Evolutionary conservation across 495 filamentous ascomycete species (phyloP), one percentile per base, ranked within the genome.

Genomic region (Penicillium antarcticum): DNA sequence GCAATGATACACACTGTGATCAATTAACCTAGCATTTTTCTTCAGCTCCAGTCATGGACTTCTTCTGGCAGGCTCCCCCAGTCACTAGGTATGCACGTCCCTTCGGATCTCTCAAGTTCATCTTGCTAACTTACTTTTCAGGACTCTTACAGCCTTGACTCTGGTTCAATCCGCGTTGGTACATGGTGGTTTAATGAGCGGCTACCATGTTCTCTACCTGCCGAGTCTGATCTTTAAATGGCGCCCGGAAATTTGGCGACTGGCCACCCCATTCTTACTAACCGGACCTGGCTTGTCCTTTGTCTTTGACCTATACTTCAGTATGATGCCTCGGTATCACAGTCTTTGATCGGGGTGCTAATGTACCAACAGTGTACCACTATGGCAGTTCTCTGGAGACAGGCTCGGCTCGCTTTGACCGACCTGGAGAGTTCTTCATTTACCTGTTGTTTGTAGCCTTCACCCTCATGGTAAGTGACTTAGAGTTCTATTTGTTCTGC

Each of bases 301-400:
- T 41, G 51, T 96, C 32, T 75, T 95, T 62, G 90, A 97, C 70
- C 85, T 92, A 21, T 94, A 90, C 71, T 88, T 91, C 62, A 65
- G 87, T 91, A 81, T 63, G 82, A 45, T 45, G 42, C 48, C 43
- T 60, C 39, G 42, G 46, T 50, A 23, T 38, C 60, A 38, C 32
- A 51, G 49, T 54, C 5, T 5, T 18, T 55, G 36, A 55, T 33
- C 50, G 40, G 23, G 35, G 31, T 69, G 43, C 68, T 76, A 66
- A 75, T 58, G 19, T 17, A 24, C 45, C 11, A 31, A 38, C 51
- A 85, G 84, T 89, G 58, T 90, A 79, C 63, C 80, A 74, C 42
- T 87, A 89, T 71, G 77, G 80, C 38, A 84, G 77, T 55, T 68
- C 70, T 31, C 71, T 88, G 16, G 87, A 90, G 65, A 76, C 49